phyloP scores from a whole-genome alignment of 495 filamentous ascomycete species.

The Xylaria grammica region DNA sequence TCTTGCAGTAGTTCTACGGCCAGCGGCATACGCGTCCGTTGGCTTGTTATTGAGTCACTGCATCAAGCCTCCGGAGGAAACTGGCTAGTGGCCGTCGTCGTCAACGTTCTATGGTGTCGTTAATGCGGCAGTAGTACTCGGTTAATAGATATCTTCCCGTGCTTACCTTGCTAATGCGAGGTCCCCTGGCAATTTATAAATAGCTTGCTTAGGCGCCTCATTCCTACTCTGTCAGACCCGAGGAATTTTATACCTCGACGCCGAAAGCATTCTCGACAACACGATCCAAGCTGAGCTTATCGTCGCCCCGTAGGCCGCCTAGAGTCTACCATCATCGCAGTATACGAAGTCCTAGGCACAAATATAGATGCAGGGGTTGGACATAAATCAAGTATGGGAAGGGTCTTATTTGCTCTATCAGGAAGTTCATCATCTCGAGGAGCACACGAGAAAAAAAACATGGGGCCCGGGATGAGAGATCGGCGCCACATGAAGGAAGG shows the following conservation, averaged over 20 bases:
- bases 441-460: neutral
- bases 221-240: conserved; percentile 16
- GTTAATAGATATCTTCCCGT: conserved; percentile 4
- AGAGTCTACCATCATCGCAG: neutral
- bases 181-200: conserved; percentile 17
- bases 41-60: conserved; percentile 12
- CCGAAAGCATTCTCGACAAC: neutral
- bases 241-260: neutral
- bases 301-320: neutral
- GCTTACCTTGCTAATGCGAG: neutral
- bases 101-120: conserved; percentile 4
- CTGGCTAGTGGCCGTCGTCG: neutral
- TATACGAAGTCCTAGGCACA: neutral
- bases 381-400: neutral
- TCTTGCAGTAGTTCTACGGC: conserved; percentile 16
- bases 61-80: conserved; percentile 3
- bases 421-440: too few relatives aligned
- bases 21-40: conserved; percentile 16
- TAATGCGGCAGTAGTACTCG: conserved; percentile 10
- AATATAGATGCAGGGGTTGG: neutral
- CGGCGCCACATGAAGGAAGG: neutral
- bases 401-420: neutral
- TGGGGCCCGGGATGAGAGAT: neutral
- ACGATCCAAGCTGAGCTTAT: conserved; percentile 7
- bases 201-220: conserved; percentile 20